Base-by-base conservation (phyloP, 352 stramenopile genomes). In the Phytopythium chamaehyphon region DNA sequence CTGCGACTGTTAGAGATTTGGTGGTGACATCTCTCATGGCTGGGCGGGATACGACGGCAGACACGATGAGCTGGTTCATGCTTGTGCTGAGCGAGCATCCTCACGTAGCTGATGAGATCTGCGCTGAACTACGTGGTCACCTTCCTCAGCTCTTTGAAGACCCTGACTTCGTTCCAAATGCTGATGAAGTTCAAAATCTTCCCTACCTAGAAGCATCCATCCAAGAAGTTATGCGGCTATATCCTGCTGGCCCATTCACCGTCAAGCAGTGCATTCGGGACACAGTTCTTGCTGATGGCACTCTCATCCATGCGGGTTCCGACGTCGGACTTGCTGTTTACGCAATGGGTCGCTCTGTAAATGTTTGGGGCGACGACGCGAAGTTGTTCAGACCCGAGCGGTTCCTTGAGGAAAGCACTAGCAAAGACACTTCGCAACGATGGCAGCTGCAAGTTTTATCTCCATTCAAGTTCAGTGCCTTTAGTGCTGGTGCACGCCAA, bases 21-120 rank as follows among this genome's bases (percentile, higher is more conserved):
- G 64, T 86, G 6, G 56, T 90, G 9, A 81, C 71, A 15, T 74
- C 85, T 7, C 46, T 90, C 14, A 66, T 90, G 33, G 81, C 76
- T 21, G 81, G 81, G 0, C 66, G 76, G 43, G 81, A 92, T 62
- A 89, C 81, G 0, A 85, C 80, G 2, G 68, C 76, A 0, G 61
- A 69, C 40, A 61, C 70, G 2, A n/a, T 88, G 47, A 73, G 63
- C 22, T 88, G 76, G 77, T 54, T 83, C 24, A 62, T 86, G 38
- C 79, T 74, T 48, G 49, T 62, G 28, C 50, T 88, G 15, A 62
- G 49, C 23, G 57, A 67, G 1, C 57, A 81, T 24, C 66, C 73
- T 10, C 23, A 61, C 3, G 70, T 76, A 10, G 50, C 63, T 31
- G 31, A 35, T 10, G 59, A 69, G 18, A 62, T 79, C 24, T 48